phyloP scores from a whole-genome alignment of 2,329 filamentous ascomycete species.

The Orbilia brochopaga region DNA sequence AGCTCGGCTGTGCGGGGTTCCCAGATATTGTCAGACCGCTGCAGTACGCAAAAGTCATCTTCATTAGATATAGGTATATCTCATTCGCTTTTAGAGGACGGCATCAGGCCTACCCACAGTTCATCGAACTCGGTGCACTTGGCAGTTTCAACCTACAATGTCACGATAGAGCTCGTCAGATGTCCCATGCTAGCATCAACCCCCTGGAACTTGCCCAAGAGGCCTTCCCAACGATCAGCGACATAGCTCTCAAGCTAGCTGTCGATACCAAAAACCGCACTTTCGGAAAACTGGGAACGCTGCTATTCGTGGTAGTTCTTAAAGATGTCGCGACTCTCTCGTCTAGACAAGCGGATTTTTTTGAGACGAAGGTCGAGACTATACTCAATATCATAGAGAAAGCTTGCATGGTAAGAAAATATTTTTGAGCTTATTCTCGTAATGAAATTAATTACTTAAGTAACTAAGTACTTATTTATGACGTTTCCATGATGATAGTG shows the following conservation, averaged over 20 bases:
- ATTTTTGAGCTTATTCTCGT: neutral
- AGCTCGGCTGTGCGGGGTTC: neutral
- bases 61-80: too few relatives aligned
- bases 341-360: slow-evolving; percentile 11
- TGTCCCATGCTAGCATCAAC: slow-evolving; percentile 8
- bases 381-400: slow-evolving; percentile 23
- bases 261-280: slow-evolving; percentile 23
- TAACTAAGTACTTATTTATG: too few relatives aligned
- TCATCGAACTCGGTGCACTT: too few relatives aligned
- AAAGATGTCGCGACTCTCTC: slow-evolving; percentile 35
- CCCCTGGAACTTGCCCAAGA: slow-evolving; percentile 36
- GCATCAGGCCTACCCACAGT: too few relatives aligned
- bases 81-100: too few relatives aligned
- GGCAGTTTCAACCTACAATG: neutral
- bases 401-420: slow-evolving; percentile 31
- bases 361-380: slow-evolving; percentile 25
- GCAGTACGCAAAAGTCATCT: too few relatives aligned
- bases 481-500: slow-evolving; percentile 10
- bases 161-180: neutral
- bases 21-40: too few relatives aligned
- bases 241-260: slow-evolving; percentile 18
- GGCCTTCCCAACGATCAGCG: slow-evolving; percentile 25
- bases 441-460: too few relatives aligned
- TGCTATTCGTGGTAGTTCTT: slow-evolving; percentile 12
- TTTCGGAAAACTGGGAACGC: slow-evolving; percentile 32